These are phyloP conservation scores for Apiotrichum porosum DNA, from an alignment of 1,284 basidiomycete species.

Conservation along the genomic window DNA sequence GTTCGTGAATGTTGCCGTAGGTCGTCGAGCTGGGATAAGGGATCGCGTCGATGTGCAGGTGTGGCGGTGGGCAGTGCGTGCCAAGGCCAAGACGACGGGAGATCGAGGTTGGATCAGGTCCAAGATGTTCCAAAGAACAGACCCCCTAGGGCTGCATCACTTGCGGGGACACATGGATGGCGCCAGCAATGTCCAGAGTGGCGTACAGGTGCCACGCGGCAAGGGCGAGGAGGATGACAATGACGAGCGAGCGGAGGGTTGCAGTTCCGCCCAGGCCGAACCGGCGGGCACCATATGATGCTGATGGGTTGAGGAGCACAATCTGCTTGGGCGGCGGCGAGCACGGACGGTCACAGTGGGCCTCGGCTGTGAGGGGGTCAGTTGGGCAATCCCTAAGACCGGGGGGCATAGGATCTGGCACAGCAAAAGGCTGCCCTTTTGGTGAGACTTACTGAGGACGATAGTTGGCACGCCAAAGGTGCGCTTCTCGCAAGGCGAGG, in stretches of 20 bases:
- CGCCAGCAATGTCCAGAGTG: neutral
- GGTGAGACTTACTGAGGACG: slow-evolving; percentile 18
- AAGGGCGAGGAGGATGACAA: slow-evolving; percentile 11
- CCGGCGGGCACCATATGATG: slow-evolving; percentile 6
- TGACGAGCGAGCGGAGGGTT: slow-evolving; percentile 3
- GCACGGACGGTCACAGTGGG: slow-evolving; percentile 4
- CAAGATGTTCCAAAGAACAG: no score
- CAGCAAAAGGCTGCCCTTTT: no score
- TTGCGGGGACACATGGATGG: neutral
- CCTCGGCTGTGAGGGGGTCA: slow-evolving; percentile 1
- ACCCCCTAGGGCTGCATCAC: slow-evolving; percentile 1
- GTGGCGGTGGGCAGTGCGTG: no score
- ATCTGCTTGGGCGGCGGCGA: slow-evolving; percentile 23
- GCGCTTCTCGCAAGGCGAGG: neutral
- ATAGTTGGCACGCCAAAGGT: slow-evolving; percentile 21
- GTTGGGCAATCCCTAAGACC: no score
- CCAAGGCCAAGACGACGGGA: no score
- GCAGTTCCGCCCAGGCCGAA: neutral
- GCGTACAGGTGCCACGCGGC: slow-evolving; percentile 15
- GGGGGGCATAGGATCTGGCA: no score
- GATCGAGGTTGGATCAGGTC: no score
- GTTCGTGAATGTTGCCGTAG: no score
- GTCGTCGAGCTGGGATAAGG: no score
- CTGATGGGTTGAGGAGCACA: slow-evolving; percentile 24
- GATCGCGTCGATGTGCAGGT: no score